Conservation (phyloP, 1,139 yeast species). For the Candida buenavistaensis region DNA sequence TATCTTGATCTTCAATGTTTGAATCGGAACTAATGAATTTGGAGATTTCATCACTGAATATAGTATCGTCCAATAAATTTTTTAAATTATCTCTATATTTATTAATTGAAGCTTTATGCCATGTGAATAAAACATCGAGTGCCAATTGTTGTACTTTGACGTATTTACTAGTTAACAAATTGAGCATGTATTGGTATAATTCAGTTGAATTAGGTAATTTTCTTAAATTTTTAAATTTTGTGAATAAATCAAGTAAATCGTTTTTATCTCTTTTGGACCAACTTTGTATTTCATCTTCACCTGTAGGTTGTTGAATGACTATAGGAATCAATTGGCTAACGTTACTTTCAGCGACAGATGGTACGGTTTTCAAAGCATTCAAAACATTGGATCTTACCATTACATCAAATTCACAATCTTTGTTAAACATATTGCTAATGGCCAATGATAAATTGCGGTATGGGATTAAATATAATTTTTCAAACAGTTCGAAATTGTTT, state of each 20-base stretch:
- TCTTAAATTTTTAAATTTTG: slow-evolving; percentile 65
- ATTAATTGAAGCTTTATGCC: slow-evolving; percentile 54
- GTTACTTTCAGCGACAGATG: slow-evolving; percentile 67
- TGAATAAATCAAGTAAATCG: slow-evolving; percentile 59
- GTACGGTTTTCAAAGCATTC: slow-evolving; percentile 30
- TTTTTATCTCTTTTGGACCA: slow-evolving; percentile 70
- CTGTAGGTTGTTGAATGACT: slow-evolving; percentile 33
- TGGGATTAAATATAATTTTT: slow-evolving; percentile 21
- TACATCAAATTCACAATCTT: slow-evolving; percentile 25
- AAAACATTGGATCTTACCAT: slow-evolving; percentile 13
- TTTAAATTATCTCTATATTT: slow-evolving; percentile 74
- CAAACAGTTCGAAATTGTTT: slow-evolving; percentile 24
- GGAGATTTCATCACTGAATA: slow-evolving; percentile 82
- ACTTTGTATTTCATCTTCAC: slow-evolving; percentile 17
- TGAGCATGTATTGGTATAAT: slow-evolving; percentile 54
- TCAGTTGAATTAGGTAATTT: slow-evolving; percentile 50
- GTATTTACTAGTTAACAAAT: slow-evolving; percentile 62
- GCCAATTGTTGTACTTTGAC: slow-evolving; percentile 71
- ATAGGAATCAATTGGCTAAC: slow-evolving; percentile 58
- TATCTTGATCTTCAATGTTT: slow-evolving; percentile 60
- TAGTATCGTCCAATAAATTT: slow-evolving; percentile 77
- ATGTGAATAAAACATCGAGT: slow-evolving; percentile 67
- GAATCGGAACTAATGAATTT: slow-evolving; percentile 52
- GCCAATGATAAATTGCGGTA: slow-evolving; percentile 27
- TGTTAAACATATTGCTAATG: slow-evolving; percentile 21